These are phyloP conservation scores for Hypholoma sublateritium DNA, from an alignment of 768 basidiomycete genomes.

Conservation along the genomic window DNA sequence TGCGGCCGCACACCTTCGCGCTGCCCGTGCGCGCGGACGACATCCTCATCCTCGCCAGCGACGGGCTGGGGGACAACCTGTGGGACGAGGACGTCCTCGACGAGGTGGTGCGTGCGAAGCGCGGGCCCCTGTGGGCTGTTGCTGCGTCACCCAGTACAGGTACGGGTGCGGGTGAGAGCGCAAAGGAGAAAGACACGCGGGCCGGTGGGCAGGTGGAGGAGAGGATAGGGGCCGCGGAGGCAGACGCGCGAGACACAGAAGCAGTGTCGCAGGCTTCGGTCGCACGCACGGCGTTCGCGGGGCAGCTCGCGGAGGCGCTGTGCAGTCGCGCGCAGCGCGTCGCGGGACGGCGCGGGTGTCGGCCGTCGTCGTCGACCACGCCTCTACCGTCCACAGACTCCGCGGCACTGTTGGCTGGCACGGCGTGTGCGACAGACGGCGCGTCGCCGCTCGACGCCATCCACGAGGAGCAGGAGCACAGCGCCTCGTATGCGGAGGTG, in stretches of 20 bases:
- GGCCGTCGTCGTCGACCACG: not conserved
- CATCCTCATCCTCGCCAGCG: constrained; percentile 78
- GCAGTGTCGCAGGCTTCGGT: not conserved
- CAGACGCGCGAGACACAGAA: no score
- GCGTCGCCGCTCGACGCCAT: no score
- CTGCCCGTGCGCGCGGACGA: constrained; percentile 71
- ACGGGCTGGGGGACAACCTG: constrained; percentile 83
- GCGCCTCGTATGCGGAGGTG: no score
- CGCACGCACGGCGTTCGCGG: constrained; percentile 51
- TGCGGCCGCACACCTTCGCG: constrained; percentile 50
- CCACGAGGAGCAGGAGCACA: no score
- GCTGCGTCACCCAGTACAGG: no score
- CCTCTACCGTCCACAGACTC: no score
- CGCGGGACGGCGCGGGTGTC: constrained; percentile 38
- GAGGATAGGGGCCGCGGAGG: no score
- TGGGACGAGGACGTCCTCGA: constrained; percentile 90
- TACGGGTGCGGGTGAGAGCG: not conserved
- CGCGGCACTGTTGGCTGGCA: no score
- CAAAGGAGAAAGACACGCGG: no score
- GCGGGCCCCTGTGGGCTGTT: not conserved
- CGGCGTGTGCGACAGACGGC: no score
- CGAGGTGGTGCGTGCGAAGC: constrained; percentile 44
- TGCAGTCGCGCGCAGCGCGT: constrained; percentile 76
- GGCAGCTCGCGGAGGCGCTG: constrained; percentile 76
- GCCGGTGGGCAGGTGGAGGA: not conserved